Percentiles rank a stretch among this genome's conserved stretches.
These are phyloP conservation scores for Microstegium vimineum DNA, from an alignment of 176 grass and related monocot genomes.

Conservation along the genomic window DNA sequence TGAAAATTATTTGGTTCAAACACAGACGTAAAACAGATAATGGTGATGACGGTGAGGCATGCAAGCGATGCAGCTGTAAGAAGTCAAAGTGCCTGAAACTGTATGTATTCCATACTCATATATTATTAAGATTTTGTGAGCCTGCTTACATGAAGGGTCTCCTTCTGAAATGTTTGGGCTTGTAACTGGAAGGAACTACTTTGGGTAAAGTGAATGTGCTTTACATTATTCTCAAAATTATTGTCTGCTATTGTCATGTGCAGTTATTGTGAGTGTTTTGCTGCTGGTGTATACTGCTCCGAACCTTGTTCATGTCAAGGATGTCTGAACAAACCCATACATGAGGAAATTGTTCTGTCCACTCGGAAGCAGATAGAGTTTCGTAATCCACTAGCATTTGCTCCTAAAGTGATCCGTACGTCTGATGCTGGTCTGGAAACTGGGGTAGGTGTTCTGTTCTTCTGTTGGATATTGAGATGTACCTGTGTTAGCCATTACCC, in stretches of 20 bases:
- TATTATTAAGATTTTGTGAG: not conserved
- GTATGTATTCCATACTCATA: conserved; percentile 37
- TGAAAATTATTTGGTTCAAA: conserved; percentile 17
- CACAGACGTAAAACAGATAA: conserved; percentile 75
- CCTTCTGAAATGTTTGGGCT: not conserved
- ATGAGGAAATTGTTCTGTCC: conserved; percentile 94
- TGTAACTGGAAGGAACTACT: too few species aligned
- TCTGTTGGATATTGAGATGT: not conserved
- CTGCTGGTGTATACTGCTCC: conserved; percentile 97
- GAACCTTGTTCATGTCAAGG: conserved; percentile 95
- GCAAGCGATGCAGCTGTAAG: conserved; percentile 98
- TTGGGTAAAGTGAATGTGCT: conserved; percentile 11
- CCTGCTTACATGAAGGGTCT: not conserved
- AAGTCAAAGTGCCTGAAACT: conserved; percentile 99
- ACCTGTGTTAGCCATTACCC: not conserved
- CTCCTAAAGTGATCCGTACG: conserved; percentile 87
- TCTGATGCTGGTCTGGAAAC: conserved; percentile 63
- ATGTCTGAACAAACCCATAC: conserved; percentile 94
- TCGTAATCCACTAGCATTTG: conserved; percentile 95
- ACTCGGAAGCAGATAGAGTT: conserved; percentile 97
- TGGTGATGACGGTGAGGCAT: conserved; percentile 71
- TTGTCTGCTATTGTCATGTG: conserved; percentile 17
- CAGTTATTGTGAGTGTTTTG: conserved; percentile 99
- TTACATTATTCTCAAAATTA: conserved; percentile 9
- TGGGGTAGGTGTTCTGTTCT: conserved; percentile 43